Percentiles rank a stretch among this genome's conserved stretches.
These are phyloP conservation scores for Rehmannia glutinosa DNA, from an alignment of 257 asterid species.

Conservation along the genomic window DNA sequence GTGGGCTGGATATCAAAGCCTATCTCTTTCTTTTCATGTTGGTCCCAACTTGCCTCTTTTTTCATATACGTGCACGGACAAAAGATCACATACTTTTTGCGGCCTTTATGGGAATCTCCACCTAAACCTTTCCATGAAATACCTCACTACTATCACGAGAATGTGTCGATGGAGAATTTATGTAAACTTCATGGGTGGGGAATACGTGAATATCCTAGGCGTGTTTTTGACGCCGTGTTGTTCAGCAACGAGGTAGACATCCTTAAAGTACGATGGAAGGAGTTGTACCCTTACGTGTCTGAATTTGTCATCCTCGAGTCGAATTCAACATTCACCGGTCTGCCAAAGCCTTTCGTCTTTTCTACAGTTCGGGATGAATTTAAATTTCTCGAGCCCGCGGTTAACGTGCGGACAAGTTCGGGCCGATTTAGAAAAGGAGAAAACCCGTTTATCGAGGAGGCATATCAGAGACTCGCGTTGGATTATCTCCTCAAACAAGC, in stretches of 20 bases:
- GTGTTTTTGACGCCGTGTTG: constrained; percentile 75
- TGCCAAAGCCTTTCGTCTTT: constrained; percentile 60
- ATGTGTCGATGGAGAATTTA: constrained; percentile 67
- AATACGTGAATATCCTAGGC: constrained; percentile 73
- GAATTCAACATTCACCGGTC: constrained; percentile 76
- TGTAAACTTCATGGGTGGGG: constrained; percentile 88
- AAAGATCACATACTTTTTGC: constrained; percentile 68
- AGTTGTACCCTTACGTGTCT: constrained; percentile 63
- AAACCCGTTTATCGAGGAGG: constrained; percentile 79
- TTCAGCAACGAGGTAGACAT: constrained; percentile 77
- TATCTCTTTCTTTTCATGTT: constrained; percentile 49
- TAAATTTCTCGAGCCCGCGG: constrained; percentile 56
- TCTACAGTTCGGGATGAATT: constrained; percentile 45
- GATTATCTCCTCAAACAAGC: constrained; percentile 81
- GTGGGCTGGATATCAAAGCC: constrained; percentile 56
- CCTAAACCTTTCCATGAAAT: constrained; percentile 74
- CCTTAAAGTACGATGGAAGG: constrained; percentile 74
- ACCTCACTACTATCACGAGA: constrained; percentile 75
- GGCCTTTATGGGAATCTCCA: constrained; percentile 79
- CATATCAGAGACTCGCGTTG: constrained; percentile 73
- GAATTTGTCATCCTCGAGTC: constrained; percentile 79
- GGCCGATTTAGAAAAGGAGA: constrained; percentile 73
- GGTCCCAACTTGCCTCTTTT: constrained; percentile 49
- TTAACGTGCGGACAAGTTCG: constrained; percentile 69
- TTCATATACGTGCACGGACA: constrained; percentile 65